Base-by-base conservation (phyloP, 73 alveolate species). In the Symbiodinium natans region DNA sequence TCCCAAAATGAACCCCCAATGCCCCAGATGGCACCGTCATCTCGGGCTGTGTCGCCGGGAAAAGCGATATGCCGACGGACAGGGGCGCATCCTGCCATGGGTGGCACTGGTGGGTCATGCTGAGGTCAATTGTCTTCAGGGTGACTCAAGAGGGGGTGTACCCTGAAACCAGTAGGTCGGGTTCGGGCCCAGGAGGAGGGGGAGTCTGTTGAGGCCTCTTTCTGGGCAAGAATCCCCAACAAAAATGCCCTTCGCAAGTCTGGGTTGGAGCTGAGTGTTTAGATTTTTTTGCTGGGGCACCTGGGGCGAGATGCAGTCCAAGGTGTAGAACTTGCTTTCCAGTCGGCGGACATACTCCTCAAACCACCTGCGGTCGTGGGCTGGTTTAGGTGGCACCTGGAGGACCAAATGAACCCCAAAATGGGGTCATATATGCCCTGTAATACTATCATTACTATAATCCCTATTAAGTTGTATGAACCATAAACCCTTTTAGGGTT, bases 281-380 rank as follows among this genome's bases (percentile, higher is more conserved):
- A 13, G 59, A 13, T 6, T 46, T 46, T 46, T 46, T 13, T 9
- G 59, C 59, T 46, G 6, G 59, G 21, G 13, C 59, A 46, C 13
- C 94, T 86, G 83, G 11, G 94, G 94, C 31, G 80, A 11, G 41
- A 86, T 31, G 41, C 7, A 86, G 59, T 86, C 94, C 83, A 86
- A 54, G 41, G 54, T 13, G 41, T 41, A 86, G 63, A 11, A 86
- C 59, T n/a, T 48, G 42, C 40, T 10, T 13, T 86, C 41, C 54
- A 86, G 31, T 36, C 94, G 83, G 15, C 83, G 94, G 5, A 48
- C 94, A 29, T 86, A 86, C 59, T 86, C 94, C 68, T 86, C 94
- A n/a, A 86, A 86, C 94, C 94, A 86, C 94, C 94, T 86, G 80
- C 77, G 40, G 29, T n/a, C n/a, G n/a, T n/a, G n/a, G n/a, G n/a